Conservation (phyloP, 805 yeast species). For the Wilhelminamyces savonicus region DNA sequence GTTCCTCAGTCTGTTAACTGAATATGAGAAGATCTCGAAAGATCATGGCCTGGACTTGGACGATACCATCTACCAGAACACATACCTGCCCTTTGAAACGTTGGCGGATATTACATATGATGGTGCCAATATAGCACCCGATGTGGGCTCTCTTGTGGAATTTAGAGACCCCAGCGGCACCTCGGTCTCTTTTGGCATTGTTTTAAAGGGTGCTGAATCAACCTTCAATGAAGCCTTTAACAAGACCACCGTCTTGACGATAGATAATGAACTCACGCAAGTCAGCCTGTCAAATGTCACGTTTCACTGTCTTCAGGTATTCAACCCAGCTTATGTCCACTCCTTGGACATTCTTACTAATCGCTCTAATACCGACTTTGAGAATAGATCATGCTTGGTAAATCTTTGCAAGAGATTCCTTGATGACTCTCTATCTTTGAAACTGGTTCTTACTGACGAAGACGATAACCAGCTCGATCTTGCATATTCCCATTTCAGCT, state of each 20-base stretch:
- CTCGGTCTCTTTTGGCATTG: slow-evolving; percentile 27
- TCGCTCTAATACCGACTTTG: slow-evolving; percentile 13
- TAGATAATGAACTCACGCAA: slow-evolving; percentile 20
- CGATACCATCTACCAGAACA: no score
- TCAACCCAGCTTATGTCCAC: slow-evolving; percentile 14
- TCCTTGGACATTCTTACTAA: slow-evolving; percentile 12
- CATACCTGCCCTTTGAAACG: no score
- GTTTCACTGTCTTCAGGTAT: slow-evolving; percentile 21
- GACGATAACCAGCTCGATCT: slow-evolving; percentile 12
- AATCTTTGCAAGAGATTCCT: slow-evolving; percentile 21
- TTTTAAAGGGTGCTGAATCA: slow-evolving; percentile 23
- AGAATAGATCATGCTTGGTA: slow-evolving; percentile 13
- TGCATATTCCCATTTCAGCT: slow-evolving; percentile 17
- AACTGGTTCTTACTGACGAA: slow-evolving; percentile 2
- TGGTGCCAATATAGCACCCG: no score
- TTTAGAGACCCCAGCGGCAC: slow-evolving; percentile 12
- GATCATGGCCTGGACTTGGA: no score
- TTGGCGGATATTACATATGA: no score
- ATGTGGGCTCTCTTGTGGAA: slow-evolving; percentile 36
- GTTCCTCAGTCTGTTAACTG: no score
- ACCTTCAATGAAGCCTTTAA: slow-evolving; percentile 28
- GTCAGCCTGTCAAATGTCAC: slow-evolving; percentile 24
- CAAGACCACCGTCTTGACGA: slow-evolving; percentile 24
- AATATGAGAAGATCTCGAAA: no score
- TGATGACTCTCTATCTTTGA: slow-evolving; percentile 10